Conservation (phyloP, 2,329 filamentous ascomycete species). For the Dactylellina sp. region DNA sequence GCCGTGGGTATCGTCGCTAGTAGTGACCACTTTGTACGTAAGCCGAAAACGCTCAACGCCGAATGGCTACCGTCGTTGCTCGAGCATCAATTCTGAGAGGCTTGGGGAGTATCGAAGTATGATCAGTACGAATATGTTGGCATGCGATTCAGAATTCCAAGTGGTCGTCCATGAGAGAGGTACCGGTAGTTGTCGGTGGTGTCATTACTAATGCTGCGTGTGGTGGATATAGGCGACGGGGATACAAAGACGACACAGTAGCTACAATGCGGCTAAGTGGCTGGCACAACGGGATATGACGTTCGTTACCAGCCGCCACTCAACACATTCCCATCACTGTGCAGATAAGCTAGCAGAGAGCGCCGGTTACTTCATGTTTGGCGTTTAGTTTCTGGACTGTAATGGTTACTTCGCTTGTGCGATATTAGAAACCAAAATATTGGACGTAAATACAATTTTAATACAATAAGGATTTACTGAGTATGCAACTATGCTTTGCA, state of each 20-base stretch:
- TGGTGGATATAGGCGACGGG: constrained; percentile 10
- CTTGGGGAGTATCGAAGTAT: neutral
- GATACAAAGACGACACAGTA: constrained; percentile 56
- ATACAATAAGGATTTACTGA: neutral
- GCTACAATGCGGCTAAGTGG: constrained; percentile 39
- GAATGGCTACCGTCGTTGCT: constrained; percentile 51
- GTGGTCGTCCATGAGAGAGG: constrained; percentile 8
- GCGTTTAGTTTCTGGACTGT: too few relatives aligned
- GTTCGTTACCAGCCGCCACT: constrained; percentile 24
- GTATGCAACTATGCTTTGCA: neutral
- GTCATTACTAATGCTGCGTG: constrained; percentile 32
- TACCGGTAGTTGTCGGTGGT: constrained; percentile 28
- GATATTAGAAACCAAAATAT: neutral
- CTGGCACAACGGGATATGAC: constrained; percentile 34
- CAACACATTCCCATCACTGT: constrained; percentile 32
- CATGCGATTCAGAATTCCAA: constrained; percentile 12
- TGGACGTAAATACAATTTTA: constrained; percentile 4
- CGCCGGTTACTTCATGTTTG: too few relatives aligned
- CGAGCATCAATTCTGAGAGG: constrained; percentile 32
- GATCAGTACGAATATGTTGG: neutral
- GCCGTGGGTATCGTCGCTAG: neutral
- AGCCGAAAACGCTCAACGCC: constrained; percentile 19
- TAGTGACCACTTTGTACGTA: constrained; percentile 16
- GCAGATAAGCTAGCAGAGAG: too few relatives aligned
- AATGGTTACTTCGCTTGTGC: too few relatives aligned